phyloP scores from a whole-genome alignment of 1,139 yeast genomes.

The Yamadazyma diddensiae region DNA sequence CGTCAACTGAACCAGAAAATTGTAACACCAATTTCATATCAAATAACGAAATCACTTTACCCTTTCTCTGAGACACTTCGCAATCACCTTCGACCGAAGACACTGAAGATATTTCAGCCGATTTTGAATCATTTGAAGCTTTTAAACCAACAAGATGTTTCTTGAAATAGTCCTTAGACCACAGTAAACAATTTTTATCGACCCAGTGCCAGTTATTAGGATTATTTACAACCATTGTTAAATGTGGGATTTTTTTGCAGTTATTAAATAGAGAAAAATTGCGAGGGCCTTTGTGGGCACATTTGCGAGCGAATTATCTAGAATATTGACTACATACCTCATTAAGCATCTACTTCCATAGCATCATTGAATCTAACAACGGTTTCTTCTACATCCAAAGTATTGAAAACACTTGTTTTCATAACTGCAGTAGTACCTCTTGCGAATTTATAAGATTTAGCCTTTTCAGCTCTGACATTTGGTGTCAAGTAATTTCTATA shows the following conservation, averaged over 20 bases:
- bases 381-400: conserved; percentile 72
- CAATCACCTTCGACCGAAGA: conserved; percentile 90
- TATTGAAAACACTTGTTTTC: conserved; percentile 57
- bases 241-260: not conserved
- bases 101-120: conserved; percentile 49
- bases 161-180: conserved; percentile 79
- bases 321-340: not conserved
- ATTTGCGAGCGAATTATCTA: too few relatives aligned
- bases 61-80: conserved; percentile 94
- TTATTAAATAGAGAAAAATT: too few relatives aligned
- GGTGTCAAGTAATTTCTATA: conserved; percentile 89
- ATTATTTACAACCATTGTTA: conserved; percentile 45
- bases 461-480: conserved; percentile 79
- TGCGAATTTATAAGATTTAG: conserved; percentile 75
- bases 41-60: conserved; percentile 88
- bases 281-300: too few relatives aligned
- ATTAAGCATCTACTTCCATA: conserved; percentile 72
- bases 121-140: conserved; percentile 34
- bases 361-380: conserved; percentile 48
- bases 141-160: conserved; percentile 52
- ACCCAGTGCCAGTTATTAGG: conserved; percentile 91
- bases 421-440: conserved; percentile 91
- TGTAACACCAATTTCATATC: conserved; percentile 69
- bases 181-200: conserved; percentile 89
- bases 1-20: conserved; percentile 49